Conservation (phyloP, 129 eudicot species). For the sunflower (Helianthus annuus) region DNA sequence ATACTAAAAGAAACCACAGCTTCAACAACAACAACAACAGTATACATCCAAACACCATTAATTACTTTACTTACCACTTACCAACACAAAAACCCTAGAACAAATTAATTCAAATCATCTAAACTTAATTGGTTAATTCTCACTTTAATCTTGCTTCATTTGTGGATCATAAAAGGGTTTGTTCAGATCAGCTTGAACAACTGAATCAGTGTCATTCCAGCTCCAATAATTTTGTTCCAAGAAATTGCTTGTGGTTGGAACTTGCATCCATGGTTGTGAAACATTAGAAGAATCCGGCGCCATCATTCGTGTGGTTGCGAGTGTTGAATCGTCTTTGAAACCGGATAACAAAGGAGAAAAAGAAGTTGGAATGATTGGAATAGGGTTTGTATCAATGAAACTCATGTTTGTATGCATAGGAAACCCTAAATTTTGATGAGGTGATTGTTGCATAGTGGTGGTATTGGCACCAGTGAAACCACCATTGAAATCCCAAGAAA, state of each 20-base stretch:
- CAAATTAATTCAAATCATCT: conserved; percentile 13
- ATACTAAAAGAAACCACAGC: conserved; percentile 53
- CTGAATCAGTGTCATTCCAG: conserved; percentile 70
- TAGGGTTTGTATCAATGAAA: conserved; percentile 37
- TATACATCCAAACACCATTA: conserved; percentile 36
- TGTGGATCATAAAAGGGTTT: conserved; percentile 62
- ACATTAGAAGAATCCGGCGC: conserved; percentile 24
- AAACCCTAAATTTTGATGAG: conserved; percentile 48
- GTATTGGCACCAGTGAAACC: conserved; percentile 1
- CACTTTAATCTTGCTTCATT: conserved; percentile 28
- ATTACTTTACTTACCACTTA: neutral
- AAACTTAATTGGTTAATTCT: conserved; percentile 20
- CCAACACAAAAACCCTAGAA: conserved; percentile 4
- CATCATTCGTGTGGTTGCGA: conserved; percentile 35
- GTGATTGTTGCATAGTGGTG: conserved; percentile 19
- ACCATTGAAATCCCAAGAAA: conserved; percentile 40
- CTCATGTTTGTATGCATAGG: conserved; percentile 41
- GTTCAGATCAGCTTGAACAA: conserved; percentile 59
- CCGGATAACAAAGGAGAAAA: conserved; percentile 26
- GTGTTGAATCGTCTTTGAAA: conserved; percentile 44
- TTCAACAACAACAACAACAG: conserved; percentile 27
- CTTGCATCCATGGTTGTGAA: conserved; percentile 49
- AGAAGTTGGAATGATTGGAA: conserved; percentile 30
- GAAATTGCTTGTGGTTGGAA: conserved; percentile 31
- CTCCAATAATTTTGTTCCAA: conserved; percentile 60